Percentiles rank a stretch among this genome's conserved stretches.
Evolutionary conservation across 2,329 filamentous ascomycete species (phyloP).

Genomic region (Hypoxylon sp.): DNA sequence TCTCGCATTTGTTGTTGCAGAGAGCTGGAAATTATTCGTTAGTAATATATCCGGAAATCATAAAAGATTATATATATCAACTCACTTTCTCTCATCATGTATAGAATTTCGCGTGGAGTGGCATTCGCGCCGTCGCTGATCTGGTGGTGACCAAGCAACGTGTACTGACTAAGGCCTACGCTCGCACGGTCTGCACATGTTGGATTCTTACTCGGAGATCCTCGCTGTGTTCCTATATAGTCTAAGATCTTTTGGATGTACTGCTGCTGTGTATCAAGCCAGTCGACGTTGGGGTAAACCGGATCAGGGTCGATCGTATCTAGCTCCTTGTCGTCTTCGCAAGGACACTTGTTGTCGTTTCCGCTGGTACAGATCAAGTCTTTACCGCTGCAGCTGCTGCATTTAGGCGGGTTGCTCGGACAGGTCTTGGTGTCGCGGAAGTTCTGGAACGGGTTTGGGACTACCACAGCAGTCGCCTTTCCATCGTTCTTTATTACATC

Average conservation of each 20-base stretch:
- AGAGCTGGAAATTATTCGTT: background rate
- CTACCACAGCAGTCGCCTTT: background rate
- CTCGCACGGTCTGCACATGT: background rate
- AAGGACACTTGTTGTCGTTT: background rate
- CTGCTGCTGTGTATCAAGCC: background rate
- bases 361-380: slow-evolving; percentile 1
- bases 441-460: slow-evolving; percentile 1
- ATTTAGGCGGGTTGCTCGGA: background rate
- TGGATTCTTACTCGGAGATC: background rate
- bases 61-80: background rate
- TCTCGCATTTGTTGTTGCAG: slow-evolving; percentile 1
- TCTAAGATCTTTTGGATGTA: background rate
- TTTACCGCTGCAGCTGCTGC: background rate
- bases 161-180: background rate
- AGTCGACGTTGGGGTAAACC: background rate
- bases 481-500: background rate
- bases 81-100: slow-evolving; percentile 3
- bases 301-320: background rate
- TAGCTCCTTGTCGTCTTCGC: background rate
- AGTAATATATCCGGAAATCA: background rate
- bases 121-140: background rate
- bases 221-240: background rate
- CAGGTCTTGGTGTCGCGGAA: slow-evolving; percentile 12
- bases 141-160: background rate
- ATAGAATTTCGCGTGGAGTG: background rate